These are phyloP conservation scores for Capronia coronata DNA, from an alignment of 2,329 filamentous ascomycete genomes.

Conservation along the genomic window DNA sequence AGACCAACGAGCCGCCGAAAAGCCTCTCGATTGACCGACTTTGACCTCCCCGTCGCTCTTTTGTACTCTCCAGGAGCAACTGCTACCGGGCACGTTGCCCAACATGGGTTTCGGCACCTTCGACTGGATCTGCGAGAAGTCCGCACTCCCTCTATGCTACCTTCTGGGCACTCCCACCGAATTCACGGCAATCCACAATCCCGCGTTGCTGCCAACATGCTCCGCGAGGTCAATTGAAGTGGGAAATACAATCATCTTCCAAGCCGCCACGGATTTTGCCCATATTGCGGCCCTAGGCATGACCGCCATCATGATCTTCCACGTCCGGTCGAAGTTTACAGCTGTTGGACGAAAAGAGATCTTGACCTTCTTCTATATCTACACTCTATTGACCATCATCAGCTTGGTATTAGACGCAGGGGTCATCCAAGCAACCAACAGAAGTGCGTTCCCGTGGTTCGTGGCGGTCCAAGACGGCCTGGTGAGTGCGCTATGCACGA, in stretches of 20 bases:
- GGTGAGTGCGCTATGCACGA: constrained; percentile 76
- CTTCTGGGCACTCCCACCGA: constrained; percentile 62
- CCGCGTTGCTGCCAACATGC: constrained; percentile 81
- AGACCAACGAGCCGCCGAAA: neutral
- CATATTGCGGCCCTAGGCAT: constrained; percentile 86
- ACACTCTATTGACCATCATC: constrained; percentile 80
- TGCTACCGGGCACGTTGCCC: constrained; percentile 24
- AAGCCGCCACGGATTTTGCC: constrained; percentile 82
- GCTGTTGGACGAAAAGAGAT: constrained; percentile 73
- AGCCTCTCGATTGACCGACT: neutral
- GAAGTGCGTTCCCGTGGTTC: constrained; percentile 80
- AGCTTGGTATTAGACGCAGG: constrained; percentile 90
- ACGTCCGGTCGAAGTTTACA: constrained; percentile 95
- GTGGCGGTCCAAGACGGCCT: constrained; percentile 80
- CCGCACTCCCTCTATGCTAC: constrained; percentile 79
- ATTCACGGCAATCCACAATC: constrained; percentile 56
- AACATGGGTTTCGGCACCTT: constrained; percentile 91
- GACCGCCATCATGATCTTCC: constrained; percentile 95
- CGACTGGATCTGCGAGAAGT: constrained; percentile 73
- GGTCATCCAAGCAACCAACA: constrained; percentile 71
- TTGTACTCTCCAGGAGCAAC: neutral
- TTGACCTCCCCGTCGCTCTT: neutral
- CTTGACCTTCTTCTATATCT: constrained; percentile 94
- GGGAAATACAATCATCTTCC: constrained; percentile 97
- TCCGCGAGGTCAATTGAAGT: constrained; percentile 92